Evolutionary conservation across 2,329 filamentous ascomycete species (phyloP).

Genomic region (Zymoseptoria tritici): DNA sequence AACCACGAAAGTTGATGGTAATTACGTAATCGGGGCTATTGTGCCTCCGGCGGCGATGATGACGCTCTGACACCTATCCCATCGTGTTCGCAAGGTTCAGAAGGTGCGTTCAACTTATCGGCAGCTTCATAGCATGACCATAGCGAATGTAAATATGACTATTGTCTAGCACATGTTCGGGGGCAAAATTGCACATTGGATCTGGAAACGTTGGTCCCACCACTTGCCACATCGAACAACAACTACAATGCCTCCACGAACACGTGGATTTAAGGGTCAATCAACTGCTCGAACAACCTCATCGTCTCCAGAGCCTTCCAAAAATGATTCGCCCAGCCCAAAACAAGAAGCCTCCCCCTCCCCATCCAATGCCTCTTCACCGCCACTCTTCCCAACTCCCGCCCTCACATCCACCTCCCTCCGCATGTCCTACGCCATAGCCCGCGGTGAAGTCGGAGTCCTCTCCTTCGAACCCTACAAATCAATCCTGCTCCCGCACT

Average conservation of each 20-base stretch:
- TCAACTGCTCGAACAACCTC: neutral
- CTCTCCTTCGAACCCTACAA: constrained; percentile 59
- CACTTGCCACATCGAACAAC: neutral
- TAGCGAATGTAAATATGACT: neutral
- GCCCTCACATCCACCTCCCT: constrained; percentile 27
- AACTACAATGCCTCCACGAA: neutral
- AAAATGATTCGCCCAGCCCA: constrained; percentile 3
- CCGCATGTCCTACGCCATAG: constrained; percentile 50
- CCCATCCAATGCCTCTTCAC: neutral
- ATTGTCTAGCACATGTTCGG: neutral
- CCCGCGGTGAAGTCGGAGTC: constrained; percentile 54
- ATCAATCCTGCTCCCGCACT: constrained; percentile 50
- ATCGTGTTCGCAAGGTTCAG: neutral
- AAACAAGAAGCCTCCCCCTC: neutral
- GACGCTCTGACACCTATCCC: neutral
- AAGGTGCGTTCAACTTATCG: neutral
- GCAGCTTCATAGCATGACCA: neutral
- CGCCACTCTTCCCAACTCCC: constrained; percentile 19
- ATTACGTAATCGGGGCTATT: neutral
- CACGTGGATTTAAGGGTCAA: neutral
- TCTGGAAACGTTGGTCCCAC: neutral
- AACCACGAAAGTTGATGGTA: too few relatives aligned
- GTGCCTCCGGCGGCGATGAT: neutral
- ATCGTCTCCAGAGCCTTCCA: neutral
- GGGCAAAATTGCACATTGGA: neutral